Evolutionary conservation across 2,329 filamentous ascomycete species (phyloP), one percentile per base, ranked within the genome.

Genomic region (Hypoxylon sp.): DNA sequence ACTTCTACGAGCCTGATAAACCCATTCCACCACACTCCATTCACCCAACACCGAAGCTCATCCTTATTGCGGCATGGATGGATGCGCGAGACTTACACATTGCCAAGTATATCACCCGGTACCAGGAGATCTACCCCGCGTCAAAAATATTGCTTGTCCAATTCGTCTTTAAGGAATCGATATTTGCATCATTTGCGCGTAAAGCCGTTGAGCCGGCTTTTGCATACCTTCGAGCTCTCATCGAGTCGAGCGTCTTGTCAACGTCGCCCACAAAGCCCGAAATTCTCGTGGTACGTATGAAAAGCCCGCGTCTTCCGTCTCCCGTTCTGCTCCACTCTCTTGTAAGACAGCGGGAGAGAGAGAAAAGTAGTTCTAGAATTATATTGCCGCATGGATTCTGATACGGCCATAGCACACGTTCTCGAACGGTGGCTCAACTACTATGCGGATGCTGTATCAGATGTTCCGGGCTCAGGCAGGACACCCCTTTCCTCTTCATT

Each of bases 61-160:
- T 88, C 62, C 69, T 87, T 25, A 54, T 88, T 37, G 80, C 82
- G 37, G 78, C 81, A 6, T 88, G 86, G 86, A 85, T 86, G 81
- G 82, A 81, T 49, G 85, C 86, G 8, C 80, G 75, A n/a, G 82
- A 85, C 42, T 75, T 76, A 6, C 85, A 88, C 73, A 82, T 88
- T 49, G 80, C 81, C 70, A 88, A 88, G 71, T 88, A 88, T 74
- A 79, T 85, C 30, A 72, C 79, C 3, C 77, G 79, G 27, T 83
- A 87, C 74, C 83, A 83, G 68, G 64, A 72, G 4, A 73, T 82
- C 17, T 86, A 83, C 74, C 85, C 85, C 1, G 74, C 75, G 4
- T 79, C 85, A 3, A 75, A 77, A 33, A 82, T 88, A 57, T 77
- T 88, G 31, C 79, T 88, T 27, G 72, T 86, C 70, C 82, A 82